Percentiles rank a stretch among this genome's conserved stretches.
phyloP scores from a whole-genome alignment of 768 basidiomycete genomes.

The Leccinum truebloodii region DNA sequence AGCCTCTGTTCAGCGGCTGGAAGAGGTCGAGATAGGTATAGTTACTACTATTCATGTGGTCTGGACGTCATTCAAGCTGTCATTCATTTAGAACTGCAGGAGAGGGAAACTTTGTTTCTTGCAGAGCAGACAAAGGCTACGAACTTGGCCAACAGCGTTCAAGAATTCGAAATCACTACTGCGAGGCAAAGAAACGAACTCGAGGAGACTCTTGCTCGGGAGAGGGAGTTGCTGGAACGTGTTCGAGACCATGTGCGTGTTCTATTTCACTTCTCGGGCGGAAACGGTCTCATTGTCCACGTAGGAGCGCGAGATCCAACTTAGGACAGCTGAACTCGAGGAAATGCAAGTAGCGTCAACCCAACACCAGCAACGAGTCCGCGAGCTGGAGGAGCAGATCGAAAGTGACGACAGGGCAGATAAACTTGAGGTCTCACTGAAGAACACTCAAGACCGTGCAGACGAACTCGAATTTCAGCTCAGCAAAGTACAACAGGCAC shows the following conservation, averaged over 20 bases:
- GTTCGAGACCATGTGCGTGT: slow-evolving; percentile 33
- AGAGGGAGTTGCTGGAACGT: slow-evolving; percentile 49
- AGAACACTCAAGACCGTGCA: slow-evolving; percentile 77
- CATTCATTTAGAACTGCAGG: slow-evolving; percentile 42
- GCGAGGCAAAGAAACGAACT: slow-evolving; percentile 44
- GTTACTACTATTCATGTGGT: slow-evolving; percentile 4
- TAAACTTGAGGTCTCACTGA: slow-evolving; percentile 66
- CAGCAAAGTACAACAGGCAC: slow-evolving; percentile 75
- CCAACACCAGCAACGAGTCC: slow-evolving; percentile 56
- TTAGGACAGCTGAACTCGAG: slow-evolving; percentile 51
- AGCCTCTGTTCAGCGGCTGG: slow-evolving; percentile 57
- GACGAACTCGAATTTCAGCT: slow-evolving; percentile 85
- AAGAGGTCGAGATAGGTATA: slow-evolving; percentile 62
- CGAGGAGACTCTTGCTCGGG: slow-evolving; percentile 39
- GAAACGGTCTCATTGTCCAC: background rate
- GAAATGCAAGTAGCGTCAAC: slow-evolving; percentile 56
- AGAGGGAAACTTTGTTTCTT: slow-evolving; percentile 42
- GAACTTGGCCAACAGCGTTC: slow-evolving; percentile 44
- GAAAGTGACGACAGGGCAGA: slow-evolving; percentile 83
- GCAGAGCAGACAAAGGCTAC: slow-evolving; percentile 43
- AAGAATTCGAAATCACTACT: slow-evolving; percentile 42
- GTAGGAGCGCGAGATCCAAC: slow-evolving; percentile 76
- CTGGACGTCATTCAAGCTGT: slow-evolving; percentile 1
- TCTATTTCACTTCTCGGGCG: background rate
- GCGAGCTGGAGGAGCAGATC: slow-evolving; percentile 79